Evolutionary conservation across 2,329 filamentous ascomycete species (phyloP).

Genomic region (Ascochyta pisi): DNA sequence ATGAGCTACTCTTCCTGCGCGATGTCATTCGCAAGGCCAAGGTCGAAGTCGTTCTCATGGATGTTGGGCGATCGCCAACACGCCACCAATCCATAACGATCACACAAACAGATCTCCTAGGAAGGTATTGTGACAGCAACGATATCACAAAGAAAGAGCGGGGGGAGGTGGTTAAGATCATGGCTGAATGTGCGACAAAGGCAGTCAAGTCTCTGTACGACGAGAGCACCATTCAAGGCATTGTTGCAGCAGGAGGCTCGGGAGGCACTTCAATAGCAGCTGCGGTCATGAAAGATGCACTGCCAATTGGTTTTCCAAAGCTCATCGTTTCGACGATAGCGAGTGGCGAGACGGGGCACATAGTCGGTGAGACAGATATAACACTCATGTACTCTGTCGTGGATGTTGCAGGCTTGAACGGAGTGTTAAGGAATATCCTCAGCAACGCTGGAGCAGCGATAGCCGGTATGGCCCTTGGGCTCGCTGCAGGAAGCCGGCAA

Average conservation of each 20-base stretch:
- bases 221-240: slow-evolving; percentile 57
- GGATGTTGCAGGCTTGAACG: slow-evolving; percentile 71
- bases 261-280: slow-evolving; percentile 68
- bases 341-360: slow-evolving; percentile 68
- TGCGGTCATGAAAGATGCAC: slow-evolving; percentile 64
- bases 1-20: slow-evolving; percentile 64
- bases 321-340: slow-evolving; percentile 74
- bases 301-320: slow-evolving; percentile 73
- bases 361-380: slow-evolving; percentile 73
- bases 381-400: slow-evolving; percentile 75
- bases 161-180: slow-evolving; percentile 63
- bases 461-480: slow-evolving; percentile 62
- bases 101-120: slow-evolving; percentile 52
- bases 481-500: slow-evolving; percentile 33
- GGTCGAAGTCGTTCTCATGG: slow-evolving; percentile 58
- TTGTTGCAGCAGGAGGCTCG: slow-evolving; percentile 68
- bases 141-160: slow-evolving; percentile 55
- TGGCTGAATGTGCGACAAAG: slow-evolving; percentile 58
- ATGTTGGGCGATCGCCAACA: slow-evolving; percentile 60
- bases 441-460: slow-evolving; percentile 69
- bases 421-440: slow-evolving; percentile 64
- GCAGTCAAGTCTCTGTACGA: slow-evolving; percentile 53
- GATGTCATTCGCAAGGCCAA: slow-evolving; percentile 50
- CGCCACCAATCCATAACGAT: slow-evolving; percentile 58
- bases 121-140: slow-evolving; percentile 30